A percentile compares a stretch with the other conserved stretches of the same genome.
phyloP scores from a whole-genome alignment of 1,284 basidiomycete genomes.

The Cryptococcus hybrid region DNA sequence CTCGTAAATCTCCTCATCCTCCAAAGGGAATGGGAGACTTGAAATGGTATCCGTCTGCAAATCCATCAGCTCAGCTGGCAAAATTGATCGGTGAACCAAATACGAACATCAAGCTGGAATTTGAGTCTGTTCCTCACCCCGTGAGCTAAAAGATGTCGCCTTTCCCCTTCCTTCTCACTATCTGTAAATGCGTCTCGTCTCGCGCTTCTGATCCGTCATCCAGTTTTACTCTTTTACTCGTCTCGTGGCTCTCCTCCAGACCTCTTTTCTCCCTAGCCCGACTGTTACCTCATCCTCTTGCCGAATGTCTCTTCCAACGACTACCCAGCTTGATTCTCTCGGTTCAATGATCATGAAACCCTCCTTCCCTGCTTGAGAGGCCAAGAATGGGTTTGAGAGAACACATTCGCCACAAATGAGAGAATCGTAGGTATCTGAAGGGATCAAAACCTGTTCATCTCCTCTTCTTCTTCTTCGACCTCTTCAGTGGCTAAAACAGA shows the following conservation, averaged over 20 bases:
- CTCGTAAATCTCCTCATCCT: conserved; percentile 47
- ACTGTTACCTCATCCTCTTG: neutral
- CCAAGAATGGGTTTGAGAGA: conserved; percentile 11
- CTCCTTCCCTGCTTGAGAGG: conserved; percentile 27
- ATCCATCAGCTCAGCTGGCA: neutral
- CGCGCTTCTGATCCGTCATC: neutral
- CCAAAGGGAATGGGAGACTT: conserved; percentile 41
- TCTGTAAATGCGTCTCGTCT: neutral
- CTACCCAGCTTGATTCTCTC: conserved; percentile 13
- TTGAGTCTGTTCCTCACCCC: conserved; percentile 32
- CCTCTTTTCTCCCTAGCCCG: neutral
- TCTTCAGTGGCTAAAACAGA: neutral
- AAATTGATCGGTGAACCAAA: neutral
- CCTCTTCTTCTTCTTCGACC: conserved; percentile 36
- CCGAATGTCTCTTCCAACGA: conserved; percentile 19
- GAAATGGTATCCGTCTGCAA: conserved; percentile 18
- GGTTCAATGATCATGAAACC: conserved; percentile 48
- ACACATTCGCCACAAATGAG: conserved; percentile 44
- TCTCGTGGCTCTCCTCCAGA: neutral
- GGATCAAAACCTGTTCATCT: conserved; percentile 39
- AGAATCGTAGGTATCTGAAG: conserved; percentile 43
- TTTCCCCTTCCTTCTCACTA: conserved; percentile 19
- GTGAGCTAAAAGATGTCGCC: conserved; percentile 46
- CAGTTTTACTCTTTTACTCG: conserved; percentile 5
- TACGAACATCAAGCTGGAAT: conserved; percentile 27